phyloP scores from a whole-genome alignment of 2,329 filamentous ascomycete genomes.

The Pseudogymnoascus sp. region DNA sequence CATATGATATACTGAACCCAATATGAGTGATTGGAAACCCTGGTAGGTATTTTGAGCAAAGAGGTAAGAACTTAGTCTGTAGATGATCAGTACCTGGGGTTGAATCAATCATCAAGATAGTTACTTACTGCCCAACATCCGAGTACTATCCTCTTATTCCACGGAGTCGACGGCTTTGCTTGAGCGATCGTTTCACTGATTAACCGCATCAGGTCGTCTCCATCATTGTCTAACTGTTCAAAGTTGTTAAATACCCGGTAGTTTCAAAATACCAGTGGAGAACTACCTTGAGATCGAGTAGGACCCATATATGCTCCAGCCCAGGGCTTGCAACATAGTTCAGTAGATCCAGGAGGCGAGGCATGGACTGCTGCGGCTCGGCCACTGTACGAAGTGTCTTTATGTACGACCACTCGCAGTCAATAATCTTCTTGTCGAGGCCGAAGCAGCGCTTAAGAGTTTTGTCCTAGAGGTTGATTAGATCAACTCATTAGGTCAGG shows the following conservation, averaged over 20 bases:
- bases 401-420: constrained; percentile 71
- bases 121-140: constrained; percentile 69
- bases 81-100: neutral
- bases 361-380: constrained; percentile 64
- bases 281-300: constrained; percentile 79
- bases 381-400: constrained; percentile 58
- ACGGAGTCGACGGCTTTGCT: constrained; percentile 46
- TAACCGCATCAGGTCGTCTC: constrained; percentile 61
- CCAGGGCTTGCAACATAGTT: constrained; percentile 60
- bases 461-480: constrained; percentile 48
- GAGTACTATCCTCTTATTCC: constrained; percentile 67
- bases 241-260: neutral
- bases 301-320: constrained; percentile 64
- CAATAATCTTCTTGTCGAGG: constrained; percentile 59
- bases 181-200: constrained; percentile 57
- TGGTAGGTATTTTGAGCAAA: constrained; percentile 55
- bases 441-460: constrained; percentile 78
- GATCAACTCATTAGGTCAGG: neutral
- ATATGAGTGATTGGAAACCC: constrained; percentile 60
- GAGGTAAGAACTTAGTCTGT: constrained; percentile 59
- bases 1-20: constrained; percentile 55
- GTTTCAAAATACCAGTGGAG: neutral
- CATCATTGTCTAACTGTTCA: constrained; percentile 57
- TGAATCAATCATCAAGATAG: neutral
- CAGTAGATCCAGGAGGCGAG: constrained; percentile 66